Evolutionary conservation across 2,329 filamentous ascomycete genomes (phyloP).

Genomic region (Aspergillus hortae): DNA sequence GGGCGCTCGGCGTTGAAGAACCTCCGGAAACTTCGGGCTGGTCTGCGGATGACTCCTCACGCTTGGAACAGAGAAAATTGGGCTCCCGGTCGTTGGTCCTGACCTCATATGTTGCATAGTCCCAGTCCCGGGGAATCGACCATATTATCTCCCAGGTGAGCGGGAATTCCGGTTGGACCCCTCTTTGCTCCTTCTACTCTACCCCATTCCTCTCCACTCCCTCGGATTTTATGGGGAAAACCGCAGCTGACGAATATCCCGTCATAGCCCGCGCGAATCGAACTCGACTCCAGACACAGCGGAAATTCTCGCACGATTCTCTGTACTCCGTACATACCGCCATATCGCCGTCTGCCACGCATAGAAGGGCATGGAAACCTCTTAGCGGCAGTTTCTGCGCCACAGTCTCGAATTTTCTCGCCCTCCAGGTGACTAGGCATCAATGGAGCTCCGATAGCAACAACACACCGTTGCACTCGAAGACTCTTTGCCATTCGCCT

Average conservation of each 20-base stretch:
- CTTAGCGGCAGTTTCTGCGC: not conserved
- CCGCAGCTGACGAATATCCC: conserved; percentile 4
- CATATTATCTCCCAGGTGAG: not conserved
- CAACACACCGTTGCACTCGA: not conserved
- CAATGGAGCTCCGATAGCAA: conserved; percentile 16
- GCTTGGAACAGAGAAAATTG: not conserved
- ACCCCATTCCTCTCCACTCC: conserved; percentile 16
- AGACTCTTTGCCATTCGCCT: not conserved
- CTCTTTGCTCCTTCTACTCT: conserved; percentile 2
- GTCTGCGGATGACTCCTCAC: not conserved
- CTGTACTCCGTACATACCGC: not conserved
- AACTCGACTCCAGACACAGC: not conserved
- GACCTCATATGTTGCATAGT: not conserved
- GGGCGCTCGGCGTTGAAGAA: conserved; percentile 19
- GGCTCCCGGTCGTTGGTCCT: not conserved
- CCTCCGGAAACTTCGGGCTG: conserved; percentile 10
- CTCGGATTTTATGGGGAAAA: conserved; percentile 12
- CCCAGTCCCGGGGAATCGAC: not conserved
- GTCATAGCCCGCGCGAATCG: conserved; percentile 2
- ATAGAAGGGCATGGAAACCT: not conserved
- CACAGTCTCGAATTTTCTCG: not conserved
- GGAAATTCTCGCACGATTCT: not conserved
- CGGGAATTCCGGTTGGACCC: not conserved
- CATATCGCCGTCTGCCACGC: not conserved
- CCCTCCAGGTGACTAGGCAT: not conserved